Conservation (phyloP, 129 eudicot species). For the Logfia minima region DNA sequence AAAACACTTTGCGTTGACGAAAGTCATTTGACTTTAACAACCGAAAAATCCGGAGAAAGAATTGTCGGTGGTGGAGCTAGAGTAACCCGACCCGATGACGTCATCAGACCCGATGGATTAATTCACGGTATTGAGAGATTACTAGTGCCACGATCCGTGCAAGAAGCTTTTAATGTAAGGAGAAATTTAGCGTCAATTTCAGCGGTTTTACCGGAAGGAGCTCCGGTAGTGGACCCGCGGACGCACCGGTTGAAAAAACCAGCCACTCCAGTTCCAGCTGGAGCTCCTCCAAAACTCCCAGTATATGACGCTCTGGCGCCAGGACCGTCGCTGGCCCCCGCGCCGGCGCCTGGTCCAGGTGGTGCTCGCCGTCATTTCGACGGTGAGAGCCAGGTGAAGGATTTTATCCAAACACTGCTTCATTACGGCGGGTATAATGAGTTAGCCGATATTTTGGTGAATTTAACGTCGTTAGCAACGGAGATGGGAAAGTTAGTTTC, state of each 20-base stretch:
- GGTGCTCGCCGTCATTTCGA: constrained; percentile 77
- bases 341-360: constrained; percentile 98
- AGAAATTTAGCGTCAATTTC: constrained; percentile 73
- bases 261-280: constrained; percentile 45
- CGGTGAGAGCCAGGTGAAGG: constrained; percentile 81
- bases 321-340: constrained; percentile 81
- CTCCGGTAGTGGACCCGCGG: constrained; percentile 91
- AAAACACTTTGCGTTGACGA: constrained; percentile 3
- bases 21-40: constrained; percentile 8
- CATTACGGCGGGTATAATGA: constrained; percentile 97
- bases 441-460: constrained; percentile 80
- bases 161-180: constrained; percentile 67
- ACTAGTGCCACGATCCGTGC: constrained; percentile 67
- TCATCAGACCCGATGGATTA: constrained; percentile 78
- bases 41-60: constrained; percentile 1
- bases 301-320: constrained; percentile 77
- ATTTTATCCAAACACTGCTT: constrained; percentile 70
- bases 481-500: constrained; percentile 89
- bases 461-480: constrained; percentile 77
- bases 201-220: constrained; percentile 85
- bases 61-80: constrained; percentile 47
- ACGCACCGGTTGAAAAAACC: constrained; percentile 55
- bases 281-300: constrained; percentile 73
- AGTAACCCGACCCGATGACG: constrained; percentile 54
- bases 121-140: constrained; percentile 86